Evolutionary conservation across 1,284 basidiomycete genomes (phyloP), one percentile per base, ranked within the genome.

Genomic region (Anthracocystis panici-leucophaei): DNA sequence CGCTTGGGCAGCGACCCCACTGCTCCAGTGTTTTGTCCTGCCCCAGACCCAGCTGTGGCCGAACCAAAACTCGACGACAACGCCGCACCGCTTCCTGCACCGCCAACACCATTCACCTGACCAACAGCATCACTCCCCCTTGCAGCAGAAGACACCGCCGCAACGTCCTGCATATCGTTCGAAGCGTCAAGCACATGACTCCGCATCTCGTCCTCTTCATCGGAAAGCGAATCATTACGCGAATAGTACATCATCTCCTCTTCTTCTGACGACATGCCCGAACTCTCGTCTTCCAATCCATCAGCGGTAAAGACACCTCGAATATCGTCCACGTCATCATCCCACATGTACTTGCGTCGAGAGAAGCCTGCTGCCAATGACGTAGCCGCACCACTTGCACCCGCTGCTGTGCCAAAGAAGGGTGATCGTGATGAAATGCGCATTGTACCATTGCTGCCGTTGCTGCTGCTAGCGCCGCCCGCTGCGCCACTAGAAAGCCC

Each of bases 241-340:
- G 75, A 69, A 33, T 67, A 69, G 57, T 73, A 73, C 63, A 69
- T 69, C 60, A 69, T 60, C 54, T 73, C 63, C 52, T 72, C 69
- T 21, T 63, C 66, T 20, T 73, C 63, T 25, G 62, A 65, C 29
- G 61, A 71, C 12, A 64, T 38, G 29, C 50, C 65, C 21, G 69
- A 60, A 50, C 66, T 69, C 53, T 73, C 75, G 9, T 73, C 65
- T 27, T 77, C 66, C 14, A 73, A 25, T 9, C 62, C 68, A 33
- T 68, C 68, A 1, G 65, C 68, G 3, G 56, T 44, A 16, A 76
- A 71, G 10, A 76, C 62, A 16, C 69, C 74, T 7, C 57, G 68
- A 27, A 75, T 75, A 33, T 78, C 76, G 45, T 71, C 67, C n/a
- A 75, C 64, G 9, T 78, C 65, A 29, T 75, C 65, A 27, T 78